Evolutionary conservation across 768 basidiomycete genomes (phyloP), one percentile per base, ranked within the genome.

Genomic region (Mycena galericulata): DNA sequence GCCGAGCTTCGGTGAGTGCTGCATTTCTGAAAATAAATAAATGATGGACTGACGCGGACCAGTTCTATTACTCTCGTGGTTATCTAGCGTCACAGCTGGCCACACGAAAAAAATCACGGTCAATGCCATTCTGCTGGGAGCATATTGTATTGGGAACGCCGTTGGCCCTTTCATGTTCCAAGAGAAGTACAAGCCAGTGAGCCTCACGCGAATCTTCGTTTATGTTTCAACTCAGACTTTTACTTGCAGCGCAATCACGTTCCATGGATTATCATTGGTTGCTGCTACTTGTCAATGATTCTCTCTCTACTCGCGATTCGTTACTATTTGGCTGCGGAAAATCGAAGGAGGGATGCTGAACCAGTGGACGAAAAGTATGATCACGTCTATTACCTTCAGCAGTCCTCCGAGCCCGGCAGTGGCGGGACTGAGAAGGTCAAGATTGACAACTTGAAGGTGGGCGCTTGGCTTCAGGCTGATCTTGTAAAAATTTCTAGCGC

Each of bases 121-220:
- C 7, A 93, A 94, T 73, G 91, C 93, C 0, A 88, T 94, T 69
- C 86, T 93, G 84, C 83, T 94, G 14, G 86, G 85, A 46, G 90
- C 91, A 1, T 94, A 93, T 73, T 74, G 68, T 54, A 50, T 74
- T 43, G 81, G 78, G 4, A 89, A 90, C 63, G 80, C 86, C 0
- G 79, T 79, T 10, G 85, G 83, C 29, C 87, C 88, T 1, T 84
- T 87, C 67, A 87, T 89, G 85, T 89, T 87, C 88, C 79, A 84
- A 51, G 62, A 29, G 15, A 15, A 27, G 26, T 36, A 3, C n/a
- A 3, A 0, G 10, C 30, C 26, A 26, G 15, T 40, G 18, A 3
- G n/a, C 30, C 30, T 32, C 30, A 14, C 29, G 4, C 11, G 7
- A 6, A 17, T 47, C 18, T 41, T 29, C 17, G 55, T 22, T 18